Base-by-base conservation (phyloP, 2,329 filamentous ascomycete genomes). In the Aureobasidium sp. region DNA sequence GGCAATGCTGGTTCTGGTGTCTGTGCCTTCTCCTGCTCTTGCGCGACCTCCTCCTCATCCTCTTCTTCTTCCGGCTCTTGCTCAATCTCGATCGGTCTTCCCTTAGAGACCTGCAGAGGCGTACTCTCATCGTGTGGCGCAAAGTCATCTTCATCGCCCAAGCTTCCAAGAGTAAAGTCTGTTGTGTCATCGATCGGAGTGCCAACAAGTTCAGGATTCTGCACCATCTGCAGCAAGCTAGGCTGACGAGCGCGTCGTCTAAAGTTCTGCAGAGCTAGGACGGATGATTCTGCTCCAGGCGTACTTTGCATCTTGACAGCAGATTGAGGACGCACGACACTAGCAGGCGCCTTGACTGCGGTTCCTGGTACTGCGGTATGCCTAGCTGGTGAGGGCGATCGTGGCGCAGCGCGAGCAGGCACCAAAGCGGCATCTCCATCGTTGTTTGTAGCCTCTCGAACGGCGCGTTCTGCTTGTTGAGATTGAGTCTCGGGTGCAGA, bases 111-210 rank as follows among this genome's bases (percentile, higher is more conserved):
- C 16, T 59, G 62, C 30, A 87, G 68, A 3, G 87, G 86, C 7
- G 87, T 90, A 16, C 86, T 87, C 73, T 88, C 86, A 32, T 84
- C 85, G 62, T 89, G 85, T 0, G 81, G 86, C 57, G 77, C 80
- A 68, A 84, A 87, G 66, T 76, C 72, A 10, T 71, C 70, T n/a
- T 69, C 69, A 8, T 70, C 68, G 48, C 65, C 66, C n/a, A 45
- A 55, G 16, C 49, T 61, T 36, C 64, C 65, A 16, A 67, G 42
- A 5, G 50, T 62, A 16, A 64, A 53, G 29, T 62, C 62, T 6
- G 62, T 62, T 73, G 59, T 75, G 71, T 44, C 71, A 15, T 62
- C 41, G 9, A 48, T 41, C 5, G 39, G 41, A 1, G 41, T 39
- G 7, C n/a, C 39, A 29, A 29, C 58, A 9, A 59, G 41, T 27